phyloP scores from a whole-genome alignment of 2,329 filamentous ascomycete species.

The Fusarium papillatum region DNA sequence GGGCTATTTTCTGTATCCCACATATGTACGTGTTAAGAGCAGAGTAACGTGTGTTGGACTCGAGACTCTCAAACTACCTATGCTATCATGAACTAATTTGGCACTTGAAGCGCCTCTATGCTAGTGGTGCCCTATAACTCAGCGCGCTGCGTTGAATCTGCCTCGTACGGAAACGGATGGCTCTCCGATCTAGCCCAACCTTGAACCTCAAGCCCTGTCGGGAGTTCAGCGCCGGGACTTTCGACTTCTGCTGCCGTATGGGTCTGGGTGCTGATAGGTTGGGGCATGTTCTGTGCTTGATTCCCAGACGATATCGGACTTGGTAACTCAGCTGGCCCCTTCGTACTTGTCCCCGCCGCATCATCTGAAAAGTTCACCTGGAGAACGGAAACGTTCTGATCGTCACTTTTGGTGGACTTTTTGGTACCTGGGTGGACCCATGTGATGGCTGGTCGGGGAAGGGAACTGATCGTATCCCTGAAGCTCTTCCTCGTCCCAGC shows the following conservation, averaged over 20 bases:
- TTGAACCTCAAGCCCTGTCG: neutral
- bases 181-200: neutral
- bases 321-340: neutral
- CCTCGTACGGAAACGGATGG: neutral
- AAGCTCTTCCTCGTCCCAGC: neutral
- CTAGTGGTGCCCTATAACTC: neutral
- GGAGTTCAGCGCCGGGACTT: neutral
- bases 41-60: too few species aligned
- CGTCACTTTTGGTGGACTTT: neutral
- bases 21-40: too few species aligned
- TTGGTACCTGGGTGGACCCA: neutral
- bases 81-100: too few species aligned
- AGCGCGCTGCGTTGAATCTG: neutral
- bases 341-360: neutral
- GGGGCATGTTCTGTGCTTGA: neutral
- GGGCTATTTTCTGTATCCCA: too few species aligned
- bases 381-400: neutral
- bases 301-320: neutral
- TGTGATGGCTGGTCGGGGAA: neutral
- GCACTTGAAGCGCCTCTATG: neutral
- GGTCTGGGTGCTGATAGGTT: neutral
- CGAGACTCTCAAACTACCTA: too few species aligned
- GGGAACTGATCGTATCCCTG: neutral
- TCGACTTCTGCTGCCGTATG: too few species aligned
- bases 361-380: neutral